These are phyloP conservation scores for Phytophthora brassicae DNA, from an alignment of 352 stramenopile species.

Conservation along the genomic window DNA sequence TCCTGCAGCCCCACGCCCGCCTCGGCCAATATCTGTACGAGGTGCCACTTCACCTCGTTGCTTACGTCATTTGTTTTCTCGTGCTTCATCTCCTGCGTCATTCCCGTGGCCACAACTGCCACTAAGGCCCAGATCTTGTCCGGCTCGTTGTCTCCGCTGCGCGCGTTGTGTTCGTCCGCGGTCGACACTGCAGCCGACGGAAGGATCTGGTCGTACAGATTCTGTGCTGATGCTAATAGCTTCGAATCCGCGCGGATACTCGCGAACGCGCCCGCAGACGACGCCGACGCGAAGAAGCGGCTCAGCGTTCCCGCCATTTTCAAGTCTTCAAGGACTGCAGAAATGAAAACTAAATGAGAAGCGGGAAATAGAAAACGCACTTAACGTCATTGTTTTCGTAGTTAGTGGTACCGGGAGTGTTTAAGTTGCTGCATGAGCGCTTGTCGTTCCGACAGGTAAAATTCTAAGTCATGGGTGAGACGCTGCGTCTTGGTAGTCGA, in stretches of 20 bases:
- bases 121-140: conserved; percentile 50
- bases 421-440: conserved; percentile 27
- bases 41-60: conserved; percentile 24
- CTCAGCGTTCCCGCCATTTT: conserved; percentile 50
- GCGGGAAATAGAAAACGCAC: conserved; percentile 11
- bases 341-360: conserved; percentile 12
- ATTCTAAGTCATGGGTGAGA: conserved; percentile 21
- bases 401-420: conserved; percentile 10
- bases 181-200: conserved; percentile 14
- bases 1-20: conserved; percentile 56
- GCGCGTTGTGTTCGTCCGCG: conserved; percentile 24
- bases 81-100: conserved; percentile 44
- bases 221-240: conserved; percentile 36
- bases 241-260: conserved; percentile 23
- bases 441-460: conserved; percentile 24
- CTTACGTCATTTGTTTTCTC: conserved; percentile 16
- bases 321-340: conserved; percentile 17
- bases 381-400: too few relatives aligned
- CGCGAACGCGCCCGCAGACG: conserved; percentile 19
- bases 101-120: conserved; percentile 45
- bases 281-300: conserved; percentile 24
- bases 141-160: conserved; percentile 23
- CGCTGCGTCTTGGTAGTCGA: conserved; percentile 13
- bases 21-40: conserved; percentile 47
- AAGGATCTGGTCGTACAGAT: conserved; percentile 48